These are phyloP conservation scores for Clohesyomyces aquaticus DNA, from an alignment of 495 filamentous ascomycete genomes.

Conservation along the genomic window DNA sequence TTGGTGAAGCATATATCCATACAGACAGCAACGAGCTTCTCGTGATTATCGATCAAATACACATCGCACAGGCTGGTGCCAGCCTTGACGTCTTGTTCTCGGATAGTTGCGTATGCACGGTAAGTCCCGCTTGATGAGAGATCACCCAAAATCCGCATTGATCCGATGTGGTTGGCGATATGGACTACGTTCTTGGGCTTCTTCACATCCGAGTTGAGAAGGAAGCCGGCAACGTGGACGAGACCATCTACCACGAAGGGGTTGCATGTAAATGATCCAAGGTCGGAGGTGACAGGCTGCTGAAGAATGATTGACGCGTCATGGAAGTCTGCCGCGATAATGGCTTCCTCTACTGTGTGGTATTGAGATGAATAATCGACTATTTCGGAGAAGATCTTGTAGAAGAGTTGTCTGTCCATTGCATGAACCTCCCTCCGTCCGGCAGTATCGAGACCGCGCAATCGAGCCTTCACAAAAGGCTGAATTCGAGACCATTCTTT, in stretches of 20 bases:
- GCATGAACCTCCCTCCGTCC: slow-evolving; percentile 17
- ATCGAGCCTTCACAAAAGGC: slow-evolving; percentile 23
- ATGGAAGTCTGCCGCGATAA: slow-evolving; percentile 24
- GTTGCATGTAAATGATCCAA: slow-evolving; percentile 31
- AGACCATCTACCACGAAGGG: slow-evolving; percentile 35
- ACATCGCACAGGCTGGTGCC: slow-evolving; percentile 27
- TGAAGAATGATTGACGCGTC: slow-evolving; percentile 34
- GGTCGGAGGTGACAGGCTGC: slow-evolving; percentile 2
- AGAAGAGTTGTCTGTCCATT: slow-evolving; percentile 30
- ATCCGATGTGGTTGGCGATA: slow-evolving; percentile 31
- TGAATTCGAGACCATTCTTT: slow-evolving; percentile 32
- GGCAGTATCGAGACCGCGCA: slow-evolving; percentile 19
- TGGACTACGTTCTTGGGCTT: slow-evolving; percentile 30
- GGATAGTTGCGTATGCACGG: slow-evolving; percentile 23
- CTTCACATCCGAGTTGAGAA: slow-evolving; percentile 34
- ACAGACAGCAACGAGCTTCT: slow-evolving; percentile 26
- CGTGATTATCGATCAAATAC: slow-evolving; percentile 21
- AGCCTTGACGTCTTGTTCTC: slow-evolving; percentile 17
- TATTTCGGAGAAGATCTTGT: slow-evolving; percentile 34
- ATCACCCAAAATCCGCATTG: slow-evolving; percentile 15
- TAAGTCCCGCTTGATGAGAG: slow-evolving; percentile 18
- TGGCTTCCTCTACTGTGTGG: slow-evolving; percentile 31
- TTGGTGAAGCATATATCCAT: slow-evolving; percentile 36
- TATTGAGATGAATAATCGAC: slow-evolving; percentile 34
- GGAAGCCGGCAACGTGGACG: slow-evolving; percentile 39